Percentiles rank a stretch among this genome's conserved stretches.
These are phyloP conservation scores for Stentor coeruleus DNA, from an alignment of 73 alveolate species.

Conservation along the genomic window DNA sequence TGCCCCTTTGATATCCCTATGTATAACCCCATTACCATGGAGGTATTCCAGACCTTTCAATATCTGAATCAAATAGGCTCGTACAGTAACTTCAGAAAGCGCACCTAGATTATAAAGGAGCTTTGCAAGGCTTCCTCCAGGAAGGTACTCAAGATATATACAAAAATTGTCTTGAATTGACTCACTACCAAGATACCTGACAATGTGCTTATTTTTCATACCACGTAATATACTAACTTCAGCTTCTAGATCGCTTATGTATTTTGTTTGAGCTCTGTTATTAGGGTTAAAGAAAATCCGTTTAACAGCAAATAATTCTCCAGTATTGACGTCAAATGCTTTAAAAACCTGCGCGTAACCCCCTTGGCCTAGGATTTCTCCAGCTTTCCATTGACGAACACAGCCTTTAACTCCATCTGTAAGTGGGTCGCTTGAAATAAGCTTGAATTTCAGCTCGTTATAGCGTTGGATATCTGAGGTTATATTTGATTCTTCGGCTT, in stretches of 20 bases:
- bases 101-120: conserved; percentile 26
- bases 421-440: neutral
- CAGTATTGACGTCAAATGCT: conserved; percentile 18
- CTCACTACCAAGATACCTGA: conserved; percentile 73
- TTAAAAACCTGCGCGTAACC: conserved; percentile 1
- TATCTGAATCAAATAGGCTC: conserved; percentile 34
- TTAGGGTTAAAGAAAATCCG: neutral
- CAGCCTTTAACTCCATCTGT: neutral
- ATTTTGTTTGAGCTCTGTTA: neutral
- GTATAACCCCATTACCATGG: conserved; percentile 71
- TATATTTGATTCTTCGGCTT: neutral
- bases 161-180: conserved; percentile 47
- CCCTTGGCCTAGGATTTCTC: conserved; percentile 12
- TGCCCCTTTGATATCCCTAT: conserved; percentile 78
- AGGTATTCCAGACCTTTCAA: conserved; percentile 56
- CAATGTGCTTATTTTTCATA: conserved; percentile 62
- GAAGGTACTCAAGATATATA: conserved; percentile 70
- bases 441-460: conserved; percentile 2
- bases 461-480: neutral
- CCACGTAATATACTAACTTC: conserved; percentile 54
- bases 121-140: conserved; percentile 51
- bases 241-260: neutral
- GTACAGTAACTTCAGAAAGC: conserved; percentile 43
- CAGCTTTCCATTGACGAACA: conserved; percentile 17
- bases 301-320: conserved; percentile 24